Evolutionary conservation across 2,329 filamentous ascomycete species (phyloP), one percentile per base, ranked within the genome.

Genomic region (Beauveria medogensis): DNA sequence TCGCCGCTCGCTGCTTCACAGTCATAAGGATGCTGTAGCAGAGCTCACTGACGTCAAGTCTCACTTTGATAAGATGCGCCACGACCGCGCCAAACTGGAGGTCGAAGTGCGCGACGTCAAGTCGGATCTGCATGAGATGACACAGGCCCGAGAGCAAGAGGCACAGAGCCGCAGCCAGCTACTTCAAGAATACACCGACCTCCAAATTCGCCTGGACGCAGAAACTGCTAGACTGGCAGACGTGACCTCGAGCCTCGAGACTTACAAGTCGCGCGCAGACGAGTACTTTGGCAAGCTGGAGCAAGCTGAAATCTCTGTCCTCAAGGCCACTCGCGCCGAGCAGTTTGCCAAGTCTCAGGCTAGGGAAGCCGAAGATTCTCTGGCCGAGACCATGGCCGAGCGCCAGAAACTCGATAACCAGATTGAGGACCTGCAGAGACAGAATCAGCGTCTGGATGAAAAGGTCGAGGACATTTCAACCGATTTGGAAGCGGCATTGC

Each of bases 201-300:
- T 97, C 54, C 94, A 97, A 69, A 96, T 97, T 67, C 86, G 92
- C 51, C 82, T 97, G 18, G 94, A 97, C 70, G 88, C 89, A 6
- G 94, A 97, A 75, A 85, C 86, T 1, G 96, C 91, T 1, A 93
- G 90, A 72, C 81, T 93, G 30, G 84, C 87, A 30, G 93, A 99
- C 72, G 86, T 96, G 50, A 86, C 85, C 8, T 89, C 91, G 3
- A 96, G 89, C 72, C 82, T 97, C 47, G 87, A 86, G 63, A 77
- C 97, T 64, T 99, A 97, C 80, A 97, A 96, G 81, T 86, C 85
- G 64, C 87, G 93, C 48, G 90, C 93, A 4, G 92, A 97, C 70
- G 93, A 97, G 71, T 97, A 99, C 74, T 99, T 97, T 75, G 90
- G 86, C 78, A 97, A 96, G 75, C 84, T 99, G 22, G 93, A 99